Conservation (phyloP, 2,329 filamentous ascomycete species). For the Sporothrix brunneoviolacea region DNA sequence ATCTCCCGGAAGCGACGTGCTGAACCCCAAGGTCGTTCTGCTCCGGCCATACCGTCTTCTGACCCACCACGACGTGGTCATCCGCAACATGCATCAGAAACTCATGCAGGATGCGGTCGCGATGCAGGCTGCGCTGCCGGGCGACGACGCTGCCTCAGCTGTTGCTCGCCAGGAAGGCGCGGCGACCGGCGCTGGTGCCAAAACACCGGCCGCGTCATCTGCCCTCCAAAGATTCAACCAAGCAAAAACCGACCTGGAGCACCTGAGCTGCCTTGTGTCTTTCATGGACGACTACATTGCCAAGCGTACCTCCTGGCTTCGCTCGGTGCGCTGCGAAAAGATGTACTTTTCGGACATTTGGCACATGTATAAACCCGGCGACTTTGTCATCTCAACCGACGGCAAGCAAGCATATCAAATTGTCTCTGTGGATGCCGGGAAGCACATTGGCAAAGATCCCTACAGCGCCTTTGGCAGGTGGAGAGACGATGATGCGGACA, state of each 20-base stretch:
- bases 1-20: too few species aligned
- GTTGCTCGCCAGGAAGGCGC: too few species aligned
- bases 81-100: not conserved
- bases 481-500: too few species aligned
- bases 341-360: not conserved
- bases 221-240: too few species aligned
- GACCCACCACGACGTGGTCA: not conserved
- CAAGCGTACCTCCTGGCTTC: not conserved
- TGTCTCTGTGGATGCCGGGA: not conserved
- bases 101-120: too few species aligned
- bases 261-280: not conserved
- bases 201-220: too few species aligned
- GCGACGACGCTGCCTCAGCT: too few species aligned
- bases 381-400: not conserved
- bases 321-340: not conserved
- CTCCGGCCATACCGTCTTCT: not conserved
- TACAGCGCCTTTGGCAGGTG: too few species aligned
- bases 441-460: too few species aligned
- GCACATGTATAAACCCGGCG: not conserved
- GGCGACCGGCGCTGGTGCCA: too few species aligned
- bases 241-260: not conserved
- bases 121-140: too few species aligned
- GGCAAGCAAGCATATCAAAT: not conserved
- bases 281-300: slow-evolving; percentile 3
- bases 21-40: too few species aligned